Percentiles rank a stretch among this genome's conserved stretches.
Evolutionary conservation across 306 rosid species (phyloP).

Genomic region (Echinosophora koreensis): DNA sequence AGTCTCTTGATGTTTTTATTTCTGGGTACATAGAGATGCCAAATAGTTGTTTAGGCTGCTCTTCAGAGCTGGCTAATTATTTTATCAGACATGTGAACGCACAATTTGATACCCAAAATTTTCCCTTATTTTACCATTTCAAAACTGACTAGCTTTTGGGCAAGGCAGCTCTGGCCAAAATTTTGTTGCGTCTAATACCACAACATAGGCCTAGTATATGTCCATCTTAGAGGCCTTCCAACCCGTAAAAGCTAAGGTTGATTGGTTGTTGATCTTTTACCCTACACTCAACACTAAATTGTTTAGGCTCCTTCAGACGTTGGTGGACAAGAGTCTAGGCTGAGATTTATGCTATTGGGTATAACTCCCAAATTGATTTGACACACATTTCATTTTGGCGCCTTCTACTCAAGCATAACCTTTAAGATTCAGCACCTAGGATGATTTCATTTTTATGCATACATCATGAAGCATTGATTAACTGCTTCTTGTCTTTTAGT

Average conservation of each 20-base stretch:
- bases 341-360: neutral
- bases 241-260: constrained; percentile 38
- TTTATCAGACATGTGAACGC: no score
- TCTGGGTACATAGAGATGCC: no score
- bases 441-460: neutral
- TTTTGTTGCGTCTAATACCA: constrained; percentile 29
- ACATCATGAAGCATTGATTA: neutral
- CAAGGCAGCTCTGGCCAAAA: neutral
- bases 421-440: constrained; percentile 3
- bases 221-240: constrained; percentile 70
- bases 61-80: no score
- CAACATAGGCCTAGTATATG: constrained; percentile 75
- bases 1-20: no score
- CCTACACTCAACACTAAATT: constrained; percentile 73
- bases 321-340: constrained; percentile 3
- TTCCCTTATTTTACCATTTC: neutral
- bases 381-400: neutral
- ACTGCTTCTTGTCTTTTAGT: neutral
- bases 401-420: constrained; percentile 3
- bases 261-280: constrained; percentile 74
- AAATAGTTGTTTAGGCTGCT: no score
- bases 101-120: no score
- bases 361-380: constrained; percentile 1
- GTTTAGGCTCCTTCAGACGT: constrained; percentile 82
- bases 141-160: neutral